Conservation (phyloP, 306 rosid species). For the Prunus campanulata region DNA sequence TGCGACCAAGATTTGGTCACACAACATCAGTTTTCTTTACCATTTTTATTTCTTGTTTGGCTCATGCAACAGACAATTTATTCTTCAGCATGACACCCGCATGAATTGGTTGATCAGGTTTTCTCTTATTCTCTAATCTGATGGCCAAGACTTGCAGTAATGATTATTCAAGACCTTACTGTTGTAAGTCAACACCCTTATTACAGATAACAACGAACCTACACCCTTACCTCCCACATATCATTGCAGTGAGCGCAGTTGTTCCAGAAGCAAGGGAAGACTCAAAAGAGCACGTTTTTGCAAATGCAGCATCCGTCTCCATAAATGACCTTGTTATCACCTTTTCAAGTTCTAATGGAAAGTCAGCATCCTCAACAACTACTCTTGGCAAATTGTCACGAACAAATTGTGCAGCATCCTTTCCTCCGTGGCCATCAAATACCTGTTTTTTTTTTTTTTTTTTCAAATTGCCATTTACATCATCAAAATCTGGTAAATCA, state of each 20-base stretch:
- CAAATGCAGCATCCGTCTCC: constrained; percentile 80
- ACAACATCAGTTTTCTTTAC: background rate
- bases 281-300: constrained; percentile 53
- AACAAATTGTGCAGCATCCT: constrained; percentile 78
- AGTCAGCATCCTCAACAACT: constrained; percentile 83
- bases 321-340: constrained; percentile 81
- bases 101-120: background rate
- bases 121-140: background rate
- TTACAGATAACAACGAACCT: constrained; percentile 1
- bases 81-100: background rate
- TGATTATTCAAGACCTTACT: background rate
- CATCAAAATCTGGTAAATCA: constrained; percentile 6
- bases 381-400: constrained; percentile 83
- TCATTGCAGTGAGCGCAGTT: constrained; percentile 90
- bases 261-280: constrained; percentile 84
- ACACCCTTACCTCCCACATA: constrained; percentile 71
- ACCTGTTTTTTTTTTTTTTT: constrained; percentile 40
- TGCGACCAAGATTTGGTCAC: background rate
- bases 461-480: constrained; percentile 15
- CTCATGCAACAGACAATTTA: background rate
- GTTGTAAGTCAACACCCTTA: background rate
- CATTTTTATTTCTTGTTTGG: background rate
- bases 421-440: constrained; percentile 94
- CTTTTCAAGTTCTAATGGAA: constrained; percentile 85
- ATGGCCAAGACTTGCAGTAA: background rate